A percentile compares a stretch with the other conserved stretches of the same genome.
phyloP scores from a whole-genome alignment of 192 early-diverging fungal species.

The Piromyces finnis region DNA sequence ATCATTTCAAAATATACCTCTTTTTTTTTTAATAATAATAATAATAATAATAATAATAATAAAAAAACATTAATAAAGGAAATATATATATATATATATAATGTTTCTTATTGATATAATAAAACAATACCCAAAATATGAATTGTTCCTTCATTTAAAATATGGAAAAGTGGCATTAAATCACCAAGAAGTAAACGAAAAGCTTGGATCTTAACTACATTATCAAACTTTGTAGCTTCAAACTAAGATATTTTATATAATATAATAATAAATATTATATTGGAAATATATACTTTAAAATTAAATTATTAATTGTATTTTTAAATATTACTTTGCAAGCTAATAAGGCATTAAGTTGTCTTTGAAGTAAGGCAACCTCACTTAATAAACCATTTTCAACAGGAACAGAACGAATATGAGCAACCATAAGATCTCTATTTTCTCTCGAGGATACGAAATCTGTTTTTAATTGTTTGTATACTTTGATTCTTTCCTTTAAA shows the following conservation, averaged over 20 bases:
- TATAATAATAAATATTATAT: too few species aligned
- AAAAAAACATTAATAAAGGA: too few species aligned
- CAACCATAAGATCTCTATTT: slow-evolving; percentile 14
- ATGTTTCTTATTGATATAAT: too few species aligned
- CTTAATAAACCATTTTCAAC: slow-evolving; percentile 38
- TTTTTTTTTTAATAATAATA: slow-evolving; percentile 3
- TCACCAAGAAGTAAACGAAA: slow-evolving; percentile 55
- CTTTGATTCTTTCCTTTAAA: slow-evolving; percentile 46
- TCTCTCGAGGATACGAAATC: slow-evolving; percentile 35
- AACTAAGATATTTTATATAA: not conserved
- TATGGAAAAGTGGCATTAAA: slow-evolving; percentile 49
- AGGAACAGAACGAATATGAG: slow-evolving; percentile 30
- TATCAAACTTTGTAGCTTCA: slow-evolving; percentile 24
- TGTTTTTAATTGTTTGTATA: slow-evolving; percentile 36
- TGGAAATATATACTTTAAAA: too few species aligned
- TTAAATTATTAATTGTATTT: not conserved
- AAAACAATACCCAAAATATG: slow-evolving; percentile 37
- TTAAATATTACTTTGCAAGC: slow-evolving; percentile 40
- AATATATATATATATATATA: too few species aligned
- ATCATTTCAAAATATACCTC: slow-evolving; percentile 58
- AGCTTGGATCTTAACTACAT: slow-evolving; percentile 50
- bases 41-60: too few species aligned
- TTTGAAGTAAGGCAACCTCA: slow-evolving; percentile 41
- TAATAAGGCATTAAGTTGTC: slow-evolving; percentile 42
- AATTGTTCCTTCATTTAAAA: slow-evolving; percentile 61